Evolutionary conservation across 805 yeast species (phyloP).

Genomic region (Wickerhamomyces rabaulensis): DNA sequence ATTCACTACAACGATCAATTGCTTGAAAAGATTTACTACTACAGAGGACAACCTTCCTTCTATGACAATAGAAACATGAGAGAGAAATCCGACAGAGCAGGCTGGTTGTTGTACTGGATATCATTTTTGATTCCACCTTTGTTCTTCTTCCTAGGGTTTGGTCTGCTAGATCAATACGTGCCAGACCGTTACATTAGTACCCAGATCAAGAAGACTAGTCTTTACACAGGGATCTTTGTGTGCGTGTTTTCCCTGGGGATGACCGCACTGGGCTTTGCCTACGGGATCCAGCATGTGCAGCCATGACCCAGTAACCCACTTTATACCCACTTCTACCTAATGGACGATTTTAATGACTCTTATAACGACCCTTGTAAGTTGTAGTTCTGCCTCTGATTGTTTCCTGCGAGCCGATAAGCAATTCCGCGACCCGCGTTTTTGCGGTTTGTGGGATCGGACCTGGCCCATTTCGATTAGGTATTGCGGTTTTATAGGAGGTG

Average conservation of each 20-base stretch:
- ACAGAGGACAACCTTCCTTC: conserved; percentile 9
- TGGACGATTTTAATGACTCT: background rate
- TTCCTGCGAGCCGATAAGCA: background rate
- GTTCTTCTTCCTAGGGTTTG: conserved; percentile 25
- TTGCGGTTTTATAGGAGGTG: background rate
- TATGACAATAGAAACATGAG: background rate
- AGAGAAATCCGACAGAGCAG: background rate
- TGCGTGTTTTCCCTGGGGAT: conserved; percentile 28
- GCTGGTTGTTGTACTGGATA: conserved; percentile 13
- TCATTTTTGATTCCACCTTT: conserved; percentile 23
- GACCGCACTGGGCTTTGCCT: conserved; percentile 41
- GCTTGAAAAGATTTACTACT: conserved; percentile 16
- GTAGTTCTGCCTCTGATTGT: background rate
- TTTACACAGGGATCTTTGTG: conserved; percentile 15
- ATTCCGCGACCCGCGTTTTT: background rate
- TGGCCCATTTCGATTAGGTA: background rate
- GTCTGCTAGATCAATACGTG: conserved; percentile 16
- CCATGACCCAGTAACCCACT: background rate
- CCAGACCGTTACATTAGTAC: conserved; percentile 5
- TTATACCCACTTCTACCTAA: background rate
- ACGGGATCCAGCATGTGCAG: conserved; percentile 5
- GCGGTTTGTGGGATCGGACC: background rate
- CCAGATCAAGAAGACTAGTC: conserved; percentile 13
- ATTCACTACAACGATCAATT: conserved; percentile 7
- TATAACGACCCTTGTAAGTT: background rate